Evolutionary conservation across 1,284 basidiomycete genomes (phyloP), one percentile per base, ranked within the genome.

Genomic region (Ganoderma multipileum): DNA sequence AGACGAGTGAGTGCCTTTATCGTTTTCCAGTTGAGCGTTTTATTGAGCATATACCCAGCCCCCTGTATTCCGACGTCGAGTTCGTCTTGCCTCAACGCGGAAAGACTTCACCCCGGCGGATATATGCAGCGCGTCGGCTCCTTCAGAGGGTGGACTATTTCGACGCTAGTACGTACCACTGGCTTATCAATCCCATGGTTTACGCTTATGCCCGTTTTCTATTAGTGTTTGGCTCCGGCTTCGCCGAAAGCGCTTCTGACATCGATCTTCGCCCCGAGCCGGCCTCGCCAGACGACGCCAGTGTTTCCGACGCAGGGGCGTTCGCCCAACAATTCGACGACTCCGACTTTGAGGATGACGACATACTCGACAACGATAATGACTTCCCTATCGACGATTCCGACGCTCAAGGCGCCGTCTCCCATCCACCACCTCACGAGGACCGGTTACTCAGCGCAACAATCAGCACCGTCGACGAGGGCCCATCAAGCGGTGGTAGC

Each of bases 101-200:
- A n/a, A 69, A 82, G 55, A 79, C 73, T n/a, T 79, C 81, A 47
- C 78, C 82, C 14, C 81, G 84, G 54, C 82, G 77, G 38, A 91
- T 93, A 71, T 90, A 85, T 76, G 94, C 93, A 2, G 88, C 89
- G 55, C 88, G 86, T 73, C 88, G 85, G 76, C 75, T 95, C 44
- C 82, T 95, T n/a, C 82, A 83, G 70, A 83, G 94, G 63, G 87
- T 89, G 16, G 92, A 94, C 42, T 95, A 95, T 78, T 95, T 95
- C 73, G 83, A 89, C 66, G 84, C 86, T 5, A 93, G 91, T 93
- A 14, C 36, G 64, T 41, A 23, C 66, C 1, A 9, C 30, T 12
- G 20, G 36, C 39, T 8, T 42, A 5, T 20, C 12, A 16, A n/a
- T 62, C 23, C 39, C 58, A 28, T 69, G 54, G 14, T 3, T 33